Conservation (phyloP, 2,329 filamentous ascomycete species). For the Colletotrichum graminicola region DNA sequence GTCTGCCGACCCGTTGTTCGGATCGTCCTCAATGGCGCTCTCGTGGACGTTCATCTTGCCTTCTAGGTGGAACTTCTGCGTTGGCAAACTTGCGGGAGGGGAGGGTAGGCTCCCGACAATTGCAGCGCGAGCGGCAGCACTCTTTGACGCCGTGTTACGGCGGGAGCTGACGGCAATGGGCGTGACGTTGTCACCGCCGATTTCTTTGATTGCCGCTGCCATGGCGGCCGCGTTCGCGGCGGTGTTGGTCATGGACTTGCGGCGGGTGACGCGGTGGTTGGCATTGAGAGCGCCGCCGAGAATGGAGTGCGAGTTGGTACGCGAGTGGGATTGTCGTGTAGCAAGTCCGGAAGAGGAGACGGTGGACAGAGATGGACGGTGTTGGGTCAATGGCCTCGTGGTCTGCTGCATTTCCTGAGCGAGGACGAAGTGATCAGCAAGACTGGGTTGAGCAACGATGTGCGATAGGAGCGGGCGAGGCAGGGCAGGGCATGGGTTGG, state of each 20-base stretch:
- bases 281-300: slow-evolving; percentile 82
- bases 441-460: slow-evolving; percentile 42
- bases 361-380: slow-evolving; percentile 70
- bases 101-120: slow-evolving; percentile 70
- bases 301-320: slow-evolving; percentile 85
- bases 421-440: slow-evolving; percentile 54
- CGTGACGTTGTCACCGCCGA: slow-evolving; percentile 67
- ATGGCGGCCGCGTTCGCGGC: slow-evolving; percentile 80
- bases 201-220: slow-evolving; percentile 77
- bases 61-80: slow-evolving; percentile 64
- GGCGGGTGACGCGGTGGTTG: slow-evolving; percentile 87
- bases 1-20: slow-evolving; percentile 68
- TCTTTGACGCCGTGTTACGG: slow-evolving; percentile 78
- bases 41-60: slow-evolving; percentile 65
- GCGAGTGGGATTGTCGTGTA: slow-evolving; percentile 73
- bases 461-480: slow-evolving; percentile 34
- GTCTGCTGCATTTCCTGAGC: slow-evolving; percentile 73
- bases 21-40: slow-evolving; percentile 78
- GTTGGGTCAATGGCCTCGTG: slow-evolving; percentile 75
- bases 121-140: slow-evolving; percentile 64
- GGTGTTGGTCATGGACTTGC: slow-evolving; percentile 90
- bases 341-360: slow-evolving; percentile 69
- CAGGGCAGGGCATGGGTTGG: slow-evolving; percentile 37
- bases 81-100: slow-evolving; percentile 77
- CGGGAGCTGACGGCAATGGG: slow-evolving; percentile 70